Conservation (phyloP, 352 stramenopile genomes). For the Elongisporangium prolatum region DNA sequence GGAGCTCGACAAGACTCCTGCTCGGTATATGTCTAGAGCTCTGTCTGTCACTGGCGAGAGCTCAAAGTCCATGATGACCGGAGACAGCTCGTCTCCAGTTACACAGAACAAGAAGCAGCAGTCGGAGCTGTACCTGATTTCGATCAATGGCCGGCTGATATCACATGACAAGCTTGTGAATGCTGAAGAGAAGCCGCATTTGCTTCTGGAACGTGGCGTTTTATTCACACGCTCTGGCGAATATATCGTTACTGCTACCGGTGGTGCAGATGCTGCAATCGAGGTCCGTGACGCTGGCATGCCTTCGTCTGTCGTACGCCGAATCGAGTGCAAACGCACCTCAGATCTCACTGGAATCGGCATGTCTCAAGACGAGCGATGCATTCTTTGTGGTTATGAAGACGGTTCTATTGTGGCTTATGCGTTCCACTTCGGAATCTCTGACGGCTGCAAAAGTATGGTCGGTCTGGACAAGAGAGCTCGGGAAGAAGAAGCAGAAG, state of each 20-base stretch:
- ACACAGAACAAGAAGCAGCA: constrained; percentile 29
- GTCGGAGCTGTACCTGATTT: constrained; percentile 75
- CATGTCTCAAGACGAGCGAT: constrained; percentile 77
- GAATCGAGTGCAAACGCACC: constrained; percentile 74
- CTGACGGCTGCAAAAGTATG: constrained; percentile 68
- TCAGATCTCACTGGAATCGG: constrained; percentile 64
- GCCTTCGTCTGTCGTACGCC: constrained; percentile 50
- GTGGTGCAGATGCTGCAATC: constrained; percentile 54
- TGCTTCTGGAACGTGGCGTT: constrained; percentile 62
- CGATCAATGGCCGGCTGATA: constrained; percentile 78
- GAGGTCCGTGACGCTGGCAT: constrained; percentile 70
- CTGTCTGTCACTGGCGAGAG: background rate
- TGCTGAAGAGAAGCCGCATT: constrained; percentile 32
- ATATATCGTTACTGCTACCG: constrained; percentile 70
- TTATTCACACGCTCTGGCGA: constrained; percentile 77
- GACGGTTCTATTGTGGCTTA: constrained; percentile 78
- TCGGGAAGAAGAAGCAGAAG: constrained; percentile 70
- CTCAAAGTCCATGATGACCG: constrained; percentile 6
- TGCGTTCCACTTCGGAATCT: constrained; percentile 76
- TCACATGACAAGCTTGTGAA: constrained; percentile 51
- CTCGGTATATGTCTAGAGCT: background rate
- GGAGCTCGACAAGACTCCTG: constrained; percentile 31
- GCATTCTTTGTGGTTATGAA: constrained; percentile 75
- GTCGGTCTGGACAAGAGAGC: constrained; percentile 68
- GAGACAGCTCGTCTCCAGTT: constrained; percentile 6